Conservation (phyloP, 257 asterid genomes). For the Przewalskia tangutica region DNA sequence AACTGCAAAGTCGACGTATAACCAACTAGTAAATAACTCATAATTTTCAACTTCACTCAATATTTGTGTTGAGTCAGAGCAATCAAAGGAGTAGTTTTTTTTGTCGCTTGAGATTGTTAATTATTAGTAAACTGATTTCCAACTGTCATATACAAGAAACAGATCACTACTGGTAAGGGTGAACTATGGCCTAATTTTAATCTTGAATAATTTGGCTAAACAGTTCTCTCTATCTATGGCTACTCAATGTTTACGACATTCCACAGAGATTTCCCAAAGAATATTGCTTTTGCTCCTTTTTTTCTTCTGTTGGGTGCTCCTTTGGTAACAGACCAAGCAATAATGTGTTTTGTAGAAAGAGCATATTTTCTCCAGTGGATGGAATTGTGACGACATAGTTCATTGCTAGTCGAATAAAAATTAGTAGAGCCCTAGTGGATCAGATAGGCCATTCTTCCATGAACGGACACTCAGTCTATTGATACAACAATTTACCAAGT, state of each 20-base stretch:
- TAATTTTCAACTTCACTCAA: not conserved
- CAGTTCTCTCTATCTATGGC: not conserved
- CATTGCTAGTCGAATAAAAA: not conserved
- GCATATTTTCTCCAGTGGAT: not conserved
- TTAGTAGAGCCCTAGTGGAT: not conserved
- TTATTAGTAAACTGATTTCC: not conserved
- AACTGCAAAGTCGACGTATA: not conserved
- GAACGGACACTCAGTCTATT: not conserved
- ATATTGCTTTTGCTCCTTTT: not conserved
- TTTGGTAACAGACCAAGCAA: not conserved
- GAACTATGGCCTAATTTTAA: not conserved
- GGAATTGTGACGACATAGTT: not conserved
- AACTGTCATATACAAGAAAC: not conserved
- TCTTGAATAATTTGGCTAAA: not conserved
- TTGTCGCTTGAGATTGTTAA: not conserved
- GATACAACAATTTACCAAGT: too few species aligned
- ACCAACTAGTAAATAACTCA: not conserved
- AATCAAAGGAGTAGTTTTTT: not conserved
- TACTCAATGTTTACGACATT: not conserved
- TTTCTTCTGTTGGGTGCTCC: not conserved
- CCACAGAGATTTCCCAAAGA: not conserved
- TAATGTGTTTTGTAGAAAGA: not conserved
- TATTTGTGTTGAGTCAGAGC: not conserved
- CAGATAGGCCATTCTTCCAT: not conserved
- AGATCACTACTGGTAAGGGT: not conserved